Conservation (phyloP, 345 rosid species). For the Arabidopsis suecica region DNA sequence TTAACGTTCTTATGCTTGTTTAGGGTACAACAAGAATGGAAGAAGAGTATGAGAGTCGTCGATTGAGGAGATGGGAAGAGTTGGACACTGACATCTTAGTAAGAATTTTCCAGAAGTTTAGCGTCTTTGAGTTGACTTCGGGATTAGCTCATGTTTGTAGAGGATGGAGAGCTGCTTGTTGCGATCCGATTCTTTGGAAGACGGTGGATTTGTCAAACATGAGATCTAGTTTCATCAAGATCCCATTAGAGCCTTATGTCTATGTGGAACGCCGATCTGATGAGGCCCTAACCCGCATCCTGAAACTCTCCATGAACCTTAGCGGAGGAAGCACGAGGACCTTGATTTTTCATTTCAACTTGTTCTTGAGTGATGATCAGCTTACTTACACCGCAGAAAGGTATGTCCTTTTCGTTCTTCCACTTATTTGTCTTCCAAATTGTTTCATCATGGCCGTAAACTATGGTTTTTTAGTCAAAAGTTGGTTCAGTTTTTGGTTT, state of each 20-base stretch:
- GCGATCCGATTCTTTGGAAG: conserved; percentile 90
- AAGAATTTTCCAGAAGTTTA: conserved; percentile 63
- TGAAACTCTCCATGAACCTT: conserved; percentile 72
- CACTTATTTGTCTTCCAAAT: not conserved
- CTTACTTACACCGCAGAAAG: conserved; percentile 85
- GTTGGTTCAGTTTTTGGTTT: not conserved
- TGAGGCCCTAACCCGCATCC: conserved; percentile 56
- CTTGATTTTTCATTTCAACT: conserved; percentile 70
- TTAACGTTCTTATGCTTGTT: conserved; percentile 5
- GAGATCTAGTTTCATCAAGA: conserved; percentile 74
- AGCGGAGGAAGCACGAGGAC: conserved; percentile 64
- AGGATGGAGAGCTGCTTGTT: conserved; percentile 75
- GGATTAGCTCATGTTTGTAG: conserved; percentile 84
- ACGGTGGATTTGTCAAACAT: conserved; percentile 76
- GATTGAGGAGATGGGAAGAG: conserved; percentile 79
- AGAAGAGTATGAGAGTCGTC: conserved; percentile 52
- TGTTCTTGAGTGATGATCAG: conserved; percentile 72
- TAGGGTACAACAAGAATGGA: conserved; percentile 39
- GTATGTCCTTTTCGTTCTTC: conserved; percentile 41
- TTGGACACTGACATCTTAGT: conserved; percentile 72
- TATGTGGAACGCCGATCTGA: conserved; percentile 68
- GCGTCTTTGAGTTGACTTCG: conserved; percentile 60
- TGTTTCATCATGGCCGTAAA: not conserved
- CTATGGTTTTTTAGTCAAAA: not conserved
- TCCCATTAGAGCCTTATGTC: conserved; percentile 75